Percentiles rank a stretch among this genome's conserved stretches.
These are phyloP conservation scores for Cupressus sempervirens DNA, from an alignment of 75 land plant species.

Conservation along the genomic window DNA sequence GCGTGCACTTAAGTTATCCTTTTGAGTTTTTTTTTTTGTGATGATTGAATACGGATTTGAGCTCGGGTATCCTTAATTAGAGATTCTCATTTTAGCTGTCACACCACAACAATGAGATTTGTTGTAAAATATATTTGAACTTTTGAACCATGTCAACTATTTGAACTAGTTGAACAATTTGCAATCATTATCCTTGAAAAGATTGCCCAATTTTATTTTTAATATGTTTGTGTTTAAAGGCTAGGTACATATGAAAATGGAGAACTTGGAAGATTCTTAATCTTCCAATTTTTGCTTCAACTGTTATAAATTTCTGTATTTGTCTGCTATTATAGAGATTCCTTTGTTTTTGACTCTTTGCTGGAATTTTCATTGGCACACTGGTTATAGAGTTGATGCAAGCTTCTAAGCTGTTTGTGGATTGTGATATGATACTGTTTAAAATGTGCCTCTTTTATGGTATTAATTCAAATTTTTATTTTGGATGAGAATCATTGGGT, in stretches of 20 bases:
- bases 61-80: too few species aligned
- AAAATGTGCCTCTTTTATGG: background rate
- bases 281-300: background rate
- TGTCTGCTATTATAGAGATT: background rate
- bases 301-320: background rate
- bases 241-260: background rate
- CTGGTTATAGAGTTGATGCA: background rate
- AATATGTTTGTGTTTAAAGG: background rate
- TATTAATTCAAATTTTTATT: background rate
- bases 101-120: too few species aligned
- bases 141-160: background rate
- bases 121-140: background rate
- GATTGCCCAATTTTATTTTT: background rate
- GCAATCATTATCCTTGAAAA: background rate
- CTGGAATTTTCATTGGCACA: background rate
- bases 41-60: too few species aligned
- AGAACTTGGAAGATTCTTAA: background rate
- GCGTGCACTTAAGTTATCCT: too few species aligned
- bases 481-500: background rate
- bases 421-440: background rate
- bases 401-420: background rate
- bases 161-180: background rate
- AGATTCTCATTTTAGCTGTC: too few species aligned
- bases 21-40: too few species aligned
- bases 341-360: background rate